Evolutionary conservation across 2,329 filamentous ascomycete genomes (phyloP), one percentile per base, ranked within the genome.

Genomic region (Aureobasidium lini): DNA sequence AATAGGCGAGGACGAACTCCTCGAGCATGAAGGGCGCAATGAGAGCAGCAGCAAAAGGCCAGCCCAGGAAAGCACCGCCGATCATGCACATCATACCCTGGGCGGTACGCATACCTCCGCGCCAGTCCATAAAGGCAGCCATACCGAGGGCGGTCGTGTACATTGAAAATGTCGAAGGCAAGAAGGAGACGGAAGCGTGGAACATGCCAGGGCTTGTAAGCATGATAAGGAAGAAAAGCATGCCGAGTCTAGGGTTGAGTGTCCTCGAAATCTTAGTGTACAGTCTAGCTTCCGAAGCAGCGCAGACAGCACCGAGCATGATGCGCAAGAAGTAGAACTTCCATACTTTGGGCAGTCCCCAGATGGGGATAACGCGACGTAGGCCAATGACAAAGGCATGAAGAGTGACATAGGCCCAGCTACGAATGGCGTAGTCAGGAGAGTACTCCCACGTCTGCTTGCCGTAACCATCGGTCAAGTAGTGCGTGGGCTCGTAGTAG

Each of bases 391-490:
- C 74, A 18, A 86, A 65, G 29, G 91, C 89, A 73, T 99, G 93
- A 1, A 96, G 75, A 5, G 79, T 82, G 39, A 95, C 80, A 69
- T 99, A 99, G 23, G 91, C 79, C 94, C 94, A 99, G 76, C 91
- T 96, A 63, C 94, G 86, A 66, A 99, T 96, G 53, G 91, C 89
- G 74, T 89, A 97, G 60, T 93, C 87, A 5, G 94, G 94, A 0
- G 93, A 95, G 75, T 97, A 99, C 74, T 99, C 94, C 94, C 94
- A 99, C 1, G 94, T 99, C 76, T 99, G 92, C 53, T 96, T 80
- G 40, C 93, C 94, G 69, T 95, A 93, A 67, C 90, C 89, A 77
- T 96, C 91, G 61, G 85, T 88, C 31, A 99, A 82, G 73, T 96
- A 99, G 74, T 99, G 94, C 0, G 92, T 85, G 0, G 94, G 93